Evolutionary conservation across 768 basidiomycete genomes (phyloP).

Genomic region (Tephrocybe sp.): DNA sequence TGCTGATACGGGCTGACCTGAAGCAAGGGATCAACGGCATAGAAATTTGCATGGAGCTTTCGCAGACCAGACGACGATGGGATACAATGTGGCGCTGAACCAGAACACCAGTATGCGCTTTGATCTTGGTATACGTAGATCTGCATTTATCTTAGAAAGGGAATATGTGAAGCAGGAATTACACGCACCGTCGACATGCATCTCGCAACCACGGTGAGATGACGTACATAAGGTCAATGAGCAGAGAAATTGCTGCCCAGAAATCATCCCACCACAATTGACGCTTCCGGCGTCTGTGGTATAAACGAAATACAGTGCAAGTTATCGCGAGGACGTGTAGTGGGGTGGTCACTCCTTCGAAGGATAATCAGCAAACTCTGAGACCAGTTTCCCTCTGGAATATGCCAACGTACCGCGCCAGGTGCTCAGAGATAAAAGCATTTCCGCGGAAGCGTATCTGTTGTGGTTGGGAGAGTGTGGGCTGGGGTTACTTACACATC

Average conservation of each 20-base stretch:
- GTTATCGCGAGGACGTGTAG: slow-evolving; percentile 15
- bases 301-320: slow-evolving; percentile 18
- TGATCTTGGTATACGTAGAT: slow-evolving; percentile 1
- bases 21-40: background rate
- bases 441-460: background rate
- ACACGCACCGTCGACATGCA: background rate
- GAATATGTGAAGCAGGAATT: background rate
- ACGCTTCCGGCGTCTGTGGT: slow-evolving; percentile 15
- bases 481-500: no score
- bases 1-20: slow-evolving; percentile 19
- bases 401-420: background rate
- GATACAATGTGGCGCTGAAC: slow-evolving; percentile 5
- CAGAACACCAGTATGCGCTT: slow-evolving; percentile 13
- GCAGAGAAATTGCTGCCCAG: slow-evolving; percentile 14
- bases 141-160: background rate
- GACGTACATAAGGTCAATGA: slow-evolving; percentile 8
- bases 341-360: slow-evolving; percentile 10
- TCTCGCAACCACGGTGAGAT: slow-evolving; percentile 13
- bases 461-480: no score
- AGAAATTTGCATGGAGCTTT: no score
- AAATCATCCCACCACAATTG: slow-evolving; percentile 25
- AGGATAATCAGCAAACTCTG: background rate
- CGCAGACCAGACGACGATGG: slow-evolving; percentile 13
- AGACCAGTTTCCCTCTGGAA: background rate
- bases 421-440: background rate